These are phyloP conservation scores for Papiliotrema laurentii DNA, from an alignment of 1,284 basidiomycete species.

Conservation along the genomic window DNA sequence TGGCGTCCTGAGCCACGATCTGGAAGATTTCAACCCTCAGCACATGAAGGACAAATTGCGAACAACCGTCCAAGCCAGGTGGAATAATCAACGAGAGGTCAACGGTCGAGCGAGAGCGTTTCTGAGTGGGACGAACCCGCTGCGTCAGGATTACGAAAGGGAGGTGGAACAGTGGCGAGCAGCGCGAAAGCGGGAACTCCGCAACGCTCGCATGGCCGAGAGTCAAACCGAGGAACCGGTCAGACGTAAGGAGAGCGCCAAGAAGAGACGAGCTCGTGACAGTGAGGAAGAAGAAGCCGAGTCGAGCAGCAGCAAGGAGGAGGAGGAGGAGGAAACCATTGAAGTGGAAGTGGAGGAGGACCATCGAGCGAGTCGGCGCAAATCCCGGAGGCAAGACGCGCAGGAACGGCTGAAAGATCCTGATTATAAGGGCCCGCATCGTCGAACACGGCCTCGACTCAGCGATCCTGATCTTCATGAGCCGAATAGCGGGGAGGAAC, in stretches of 20 bases:
- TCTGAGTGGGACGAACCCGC: conserved; percentile 9
- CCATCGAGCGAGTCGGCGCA: not conserved
- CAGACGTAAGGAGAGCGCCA: not conserved
- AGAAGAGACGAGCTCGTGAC: no score
- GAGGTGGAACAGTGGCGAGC: conserved; percentile 1
- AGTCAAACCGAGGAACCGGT: not conserved
- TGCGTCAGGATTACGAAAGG: conserved; percentile 3
- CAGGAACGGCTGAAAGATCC: no score
- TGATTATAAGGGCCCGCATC: no score
- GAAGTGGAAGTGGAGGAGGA: not conserved
- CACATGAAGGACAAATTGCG: conserved; percentile 43
- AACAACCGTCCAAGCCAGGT: conserved; percentile 17
- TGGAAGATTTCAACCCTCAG: conserved; percentile 30
- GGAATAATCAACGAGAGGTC: conserved; percentile 15
- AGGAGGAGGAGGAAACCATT: not conserved
- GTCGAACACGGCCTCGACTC: no score
- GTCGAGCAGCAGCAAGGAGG: not conserved
- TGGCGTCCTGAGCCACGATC: conserved; percentile 10
- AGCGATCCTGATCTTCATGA: no score
- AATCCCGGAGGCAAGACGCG: no score
- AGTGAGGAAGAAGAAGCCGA: no score
- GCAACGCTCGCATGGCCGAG: not conserved
- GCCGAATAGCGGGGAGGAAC: no score
- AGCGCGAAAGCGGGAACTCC: not conserved
- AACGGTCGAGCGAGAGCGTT: conserved; percentile 30